A percentile compares a stretch with the other conserved stretches of the same genome.
These are phyloP conservation scores for Ganoderma lucidum DNA, from an alignment of 1,284 basidiomycete genomes.

Conservation along the genomic window DNA sequence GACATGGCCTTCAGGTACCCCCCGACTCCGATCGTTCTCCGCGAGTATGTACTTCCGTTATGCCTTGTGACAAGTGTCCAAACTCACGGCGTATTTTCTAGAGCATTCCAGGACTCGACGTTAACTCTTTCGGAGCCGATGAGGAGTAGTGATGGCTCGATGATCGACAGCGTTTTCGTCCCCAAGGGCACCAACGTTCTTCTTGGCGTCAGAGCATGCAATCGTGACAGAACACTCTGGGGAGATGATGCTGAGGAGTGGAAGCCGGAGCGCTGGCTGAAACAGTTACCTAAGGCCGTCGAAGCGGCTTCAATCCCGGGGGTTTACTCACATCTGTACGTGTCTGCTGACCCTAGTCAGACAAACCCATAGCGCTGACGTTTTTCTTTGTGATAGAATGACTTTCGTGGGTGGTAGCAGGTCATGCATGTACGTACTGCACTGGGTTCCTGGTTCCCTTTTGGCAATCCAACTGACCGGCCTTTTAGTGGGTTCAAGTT, in stretches of 20 bases:
- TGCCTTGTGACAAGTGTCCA: no score
- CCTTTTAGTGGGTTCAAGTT: conserved; percentile 35
- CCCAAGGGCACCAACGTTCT: conserved; percentile 48
- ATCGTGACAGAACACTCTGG: conserved; percentile 41
- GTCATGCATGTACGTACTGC: conserved; percentile 32
- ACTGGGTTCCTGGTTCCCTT: neutral
- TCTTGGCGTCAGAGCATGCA: conserved; percentile 37
- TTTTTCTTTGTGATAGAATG: conserved; percentile 20
- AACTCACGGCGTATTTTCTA: conserved; percentile 12
- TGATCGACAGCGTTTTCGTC: conserved; percentile 48
- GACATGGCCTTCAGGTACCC: neutral
- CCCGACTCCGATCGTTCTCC: conserved; percentile 13
- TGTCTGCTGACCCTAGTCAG: neutral
- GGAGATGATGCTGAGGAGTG: conserved; percentile 40
- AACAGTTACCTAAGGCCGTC: conserved; percentile 28
- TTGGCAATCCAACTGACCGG: conserved; percentile 24
- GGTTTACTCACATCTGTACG: conserved; percentile 37
- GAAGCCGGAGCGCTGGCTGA: conserved; percentile 43
- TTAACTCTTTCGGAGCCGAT: conserved; percentile 37
- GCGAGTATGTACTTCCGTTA: neutral
- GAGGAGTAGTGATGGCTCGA: conserved; percentile 39
- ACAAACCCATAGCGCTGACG: neutral
- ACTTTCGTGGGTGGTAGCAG: conserved; percentile 30
- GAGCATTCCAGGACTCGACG: conserved; percentile 35
- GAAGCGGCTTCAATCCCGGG: conserved; percentile 34